These are phyloP conservation scores for Trichoderma lentiforme DNA, from an alignment of 2,329 filamentous ascomycete species.

Conservation along the genomic window DNA sequence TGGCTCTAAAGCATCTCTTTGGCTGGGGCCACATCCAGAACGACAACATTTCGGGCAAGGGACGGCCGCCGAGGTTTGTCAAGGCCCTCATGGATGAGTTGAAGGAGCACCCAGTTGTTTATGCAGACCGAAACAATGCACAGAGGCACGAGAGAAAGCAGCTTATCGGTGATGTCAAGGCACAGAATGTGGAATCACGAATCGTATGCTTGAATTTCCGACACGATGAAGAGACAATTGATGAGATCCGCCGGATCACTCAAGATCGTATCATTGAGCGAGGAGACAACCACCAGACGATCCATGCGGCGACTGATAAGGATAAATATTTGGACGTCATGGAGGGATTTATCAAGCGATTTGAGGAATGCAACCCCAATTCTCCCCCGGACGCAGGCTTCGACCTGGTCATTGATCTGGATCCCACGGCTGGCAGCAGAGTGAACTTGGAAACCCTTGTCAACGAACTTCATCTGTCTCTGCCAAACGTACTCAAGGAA, in stretches of 20 bases:
- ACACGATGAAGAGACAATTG: slow-evolving; percentile 73
- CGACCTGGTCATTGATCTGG: slow-evolving; percentile 79
- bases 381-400: slow-evolving; percentile 75
- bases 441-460: slow-evolving; percentile 82
- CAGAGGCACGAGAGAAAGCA: slow-evolving; percentile 84
- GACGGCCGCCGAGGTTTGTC: slow-evolving; percentile 75
- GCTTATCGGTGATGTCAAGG: slow-evolving; percentile 73
- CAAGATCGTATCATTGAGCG: slow-evolving; percentile 75
- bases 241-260: slow-evolving; percentile 71
- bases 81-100: slow-evolving; percentile 65
- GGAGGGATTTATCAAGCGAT: slow-evolving; percentile 87
- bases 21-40: slow-evolving; percentile 94
- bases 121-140: slow-evolving; percentile 94
- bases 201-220: slow-evolving; percentile 87
- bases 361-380: slow-evolving; percentile 70
- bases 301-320: slow-evolving; percentile 73
- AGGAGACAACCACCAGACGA: slow-evolving; percentile 97
- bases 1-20: slow-evolving; percentile 79
- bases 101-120: slow-evolving; percentile 64
- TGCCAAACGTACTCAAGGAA: slow-evolving; percentile 69
- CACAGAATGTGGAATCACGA: slow-evolving; percentile 59
- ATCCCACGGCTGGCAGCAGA: slow-evolving; percentile 73
- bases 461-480: slow-evolving; percentile 66
- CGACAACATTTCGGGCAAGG: slow-evolving; percentile 84
- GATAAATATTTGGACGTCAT: slow-evolving; percentile 84